A percentile compares a stretch with the other conserved stretches of the same genome.
Evolutionary conservation across 2,329 filamentous ascomycete genomes (phyloP).

Genomic region (Exophiala bonariae): DNA sequence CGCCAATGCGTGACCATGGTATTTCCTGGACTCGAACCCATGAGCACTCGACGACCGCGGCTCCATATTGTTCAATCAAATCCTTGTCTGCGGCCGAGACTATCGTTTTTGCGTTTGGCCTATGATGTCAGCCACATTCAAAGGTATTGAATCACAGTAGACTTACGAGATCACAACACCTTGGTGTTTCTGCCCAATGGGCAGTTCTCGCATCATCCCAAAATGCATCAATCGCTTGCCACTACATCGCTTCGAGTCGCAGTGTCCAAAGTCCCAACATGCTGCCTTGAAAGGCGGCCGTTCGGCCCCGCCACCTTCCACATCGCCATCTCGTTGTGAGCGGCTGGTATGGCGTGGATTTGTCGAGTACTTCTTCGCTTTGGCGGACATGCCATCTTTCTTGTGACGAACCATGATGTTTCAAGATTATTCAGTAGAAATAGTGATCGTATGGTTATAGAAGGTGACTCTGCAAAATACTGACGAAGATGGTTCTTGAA

Average conservation of each 20-base stretch:
- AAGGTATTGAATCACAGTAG: too few species aligned
- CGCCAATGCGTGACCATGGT: slow-evolving; percentile 86
- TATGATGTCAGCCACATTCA: slow-evolving; percentile 23
- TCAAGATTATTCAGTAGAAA: too few species aligned
- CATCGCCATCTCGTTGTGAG: slow-evolving; percentile 44
- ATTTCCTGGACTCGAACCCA: slow-evolving; percentile 93
- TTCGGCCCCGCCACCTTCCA: slow-evolving; percentile 36
- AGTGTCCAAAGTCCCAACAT: slow-evolving; percentile 97
- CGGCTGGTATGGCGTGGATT: slow-evolving; percentile 58
- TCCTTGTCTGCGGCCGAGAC: slow-evolving; percentile 80
- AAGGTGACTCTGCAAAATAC: too few species aligned
- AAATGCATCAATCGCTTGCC: slow-evolving; percentile 92
- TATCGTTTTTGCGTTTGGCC: slow-evolving; percentile 83
- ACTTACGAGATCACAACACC: slow-evolving; percentile 82
- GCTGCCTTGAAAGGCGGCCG: slow-evolving; percentile 76
- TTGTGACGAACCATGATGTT: slow-evolving; percentile 85
- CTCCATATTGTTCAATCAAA: slow-evolving; percentile 82
- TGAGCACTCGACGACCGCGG: slow-evolving; percentile 94
- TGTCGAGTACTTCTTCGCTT: slow-evolving; percentile 70
- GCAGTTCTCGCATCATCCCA: slow-evolving; percentile 88
- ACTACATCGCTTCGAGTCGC: slow-evolving; percentile 93
- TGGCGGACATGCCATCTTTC: slow-evolving; percentile 74
- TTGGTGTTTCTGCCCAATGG: slow-evolving; percentile 85
- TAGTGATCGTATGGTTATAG: too few species aligned
- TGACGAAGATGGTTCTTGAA: neutral